phyloP scores from a whole-genome alignment of 176 grass and related monocot genomes.

The Poa pratensis region DNA sequence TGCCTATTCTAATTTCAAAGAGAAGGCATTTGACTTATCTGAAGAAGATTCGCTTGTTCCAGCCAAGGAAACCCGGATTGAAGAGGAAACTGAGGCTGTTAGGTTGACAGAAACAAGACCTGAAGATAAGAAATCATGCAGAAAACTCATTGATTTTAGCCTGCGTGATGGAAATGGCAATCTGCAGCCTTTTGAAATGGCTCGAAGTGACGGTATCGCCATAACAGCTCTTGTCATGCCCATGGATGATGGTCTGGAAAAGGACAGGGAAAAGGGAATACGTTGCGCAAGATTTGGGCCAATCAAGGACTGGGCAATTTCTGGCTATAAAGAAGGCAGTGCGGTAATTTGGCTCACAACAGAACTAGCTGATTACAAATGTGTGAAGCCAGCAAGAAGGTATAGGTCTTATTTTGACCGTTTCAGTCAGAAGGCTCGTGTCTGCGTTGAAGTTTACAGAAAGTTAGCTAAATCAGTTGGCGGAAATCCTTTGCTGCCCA shows the following conservation, averaged over 20 bases:
- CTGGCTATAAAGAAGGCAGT: constrained; percentile 90
- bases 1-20: constrained; percentile 69
- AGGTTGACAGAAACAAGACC: constrained; percentile 69
- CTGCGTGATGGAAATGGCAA: constrained; percentile 76
- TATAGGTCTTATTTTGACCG: constrained; percentile 78
- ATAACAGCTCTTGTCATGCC: constrained; percentile 89
- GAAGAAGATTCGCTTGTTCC: constrained; percentile 60
- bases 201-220: constrained; percentile 68
- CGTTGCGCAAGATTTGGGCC: constrained; percentile 83
- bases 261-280: constrained; percentile 72
- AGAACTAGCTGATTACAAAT: constrained; percentile 88
- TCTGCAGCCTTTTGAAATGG: constrained; percentile 90
- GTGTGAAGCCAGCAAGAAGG: constrained; percentile 76
- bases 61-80: constrained; percentile 55
- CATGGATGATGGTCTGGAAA: constrained; percentile 75
- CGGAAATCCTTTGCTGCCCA: constrained; percentile 63
- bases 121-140: constrained; percentile 61
- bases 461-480: constrained; percentile 67
- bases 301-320: constrained; percentile 78
- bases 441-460: constrained; percentile 83
- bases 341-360: constrained; percentile 80
- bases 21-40: constrained; percentile 62
- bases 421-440: constrained; percentile 76
- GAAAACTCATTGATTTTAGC: constrained; percentile 79
- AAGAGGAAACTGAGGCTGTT: constrained; percentile 79